Evolutionary conservation across 306 rosid species (phyloP).

Genomic region (Cucumis hystrix): DNA sequence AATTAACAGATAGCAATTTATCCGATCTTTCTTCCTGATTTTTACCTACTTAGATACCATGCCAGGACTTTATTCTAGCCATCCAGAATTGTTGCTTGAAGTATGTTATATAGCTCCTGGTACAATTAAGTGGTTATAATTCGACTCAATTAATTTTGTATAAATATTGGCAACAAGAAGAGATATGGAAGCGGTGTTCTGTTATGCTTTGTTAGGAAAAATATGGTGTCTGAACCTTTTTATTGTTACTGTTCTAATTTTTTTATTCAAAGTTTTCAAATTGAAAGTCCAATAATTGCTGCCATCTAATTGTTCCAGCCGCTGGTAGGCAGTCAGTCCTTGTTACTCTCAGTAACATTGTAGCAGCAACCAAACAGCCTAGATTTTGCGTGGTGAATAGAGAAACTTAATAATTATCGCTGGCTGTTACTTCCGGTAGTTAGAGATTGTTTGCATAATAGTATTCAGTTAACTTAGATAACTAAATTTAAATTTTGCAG

Average conservation of each 20-base stretch:
- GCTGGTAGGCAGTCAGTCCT: neutral
- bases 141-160: neutral
- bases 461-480: neutral
- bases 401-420: neutral
- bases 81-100: neutral
- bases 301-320: neutral
- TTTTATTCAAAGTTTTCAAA: neutral
- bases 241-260: neutral
- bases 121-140: neutral
- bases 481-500: constrained; percentile 23
- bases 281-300: neutral
- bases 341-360: neutral
- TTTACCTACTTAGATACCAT: neutral
- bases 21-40: neutral
- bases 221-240: neutral
- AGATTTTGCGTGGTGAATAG: neutral
- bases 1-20: too few species aligned
- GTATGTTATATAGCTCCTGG: neutral
- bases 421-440: neutral
- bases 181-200: neutral
- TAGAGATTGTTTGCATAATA: neutral
- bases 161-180: neutral
- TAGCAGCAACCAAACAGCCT: neutral
- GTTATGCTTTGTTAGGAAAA: neutral
- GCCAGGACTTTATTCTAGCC: neutral